Evolutionary conservation across 208 protist species (phyloP).

Genomic region (Leptomonas pyrrhocoris): DNA sequence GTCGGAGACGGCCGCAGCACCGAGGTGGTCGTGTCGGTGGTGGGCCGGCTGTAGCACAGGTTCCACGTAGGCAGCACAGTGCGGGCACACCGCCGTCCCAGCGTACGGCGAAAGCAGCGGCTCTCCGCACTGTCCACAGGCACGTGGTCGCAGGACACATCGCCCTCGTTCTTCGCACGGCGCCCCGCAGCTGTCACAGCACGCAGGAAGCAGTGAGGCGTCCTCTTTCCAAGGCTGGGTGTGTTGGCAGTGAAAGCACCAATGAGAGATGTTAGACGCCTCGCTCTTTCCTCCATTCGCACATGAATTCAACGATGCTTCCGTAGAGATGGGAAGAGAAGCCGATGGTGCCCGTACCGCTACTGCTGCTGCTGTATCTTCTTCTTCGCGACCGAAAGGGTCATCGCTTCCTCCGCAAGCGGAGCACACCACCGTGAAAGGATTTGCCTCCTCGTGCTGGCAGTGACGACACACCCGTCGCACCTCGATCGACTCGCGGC

Average conservation of each 20-base stretch:
- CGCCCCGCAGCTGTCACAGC: constrained; percentile 16
- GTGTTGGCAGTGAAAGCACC: constrained; percentile 29
- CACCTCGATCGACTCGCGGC: constrained; percentile 13
- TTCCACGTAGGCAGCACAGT: constrained; percentile 32
- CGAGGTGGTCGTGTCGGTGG: not conserved
- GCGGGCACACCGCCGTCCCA: constrained; percentile 34
- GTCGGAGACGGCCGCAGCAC: not conserved
- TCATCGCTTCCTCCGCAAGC: constrained; percentile 19
- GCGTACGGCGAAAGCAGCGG: constrained; percentile 15
- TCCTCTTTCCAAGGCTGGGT: constrained; percentile 1
- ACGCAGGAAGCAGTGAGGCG: constrained; percentile 6
- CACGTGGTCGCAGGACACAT: constrained; percentile 12
- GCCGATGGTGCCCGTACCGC: no score
- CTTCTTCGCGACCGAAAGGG: constrained; percentile 11
- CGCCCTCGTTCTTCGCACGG: constrained; percentile 18
- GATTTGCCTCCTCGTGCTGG: constrained; percentile 35
- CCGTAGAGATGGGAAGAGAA: not conserved
- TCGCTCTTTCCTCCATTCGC: not conserved
- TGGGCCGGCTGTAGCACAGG: constrained; percentile 2
- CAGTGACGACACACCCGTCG: constrained; percentile 44
- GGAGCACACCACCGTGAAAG: constrained; percentile 43
- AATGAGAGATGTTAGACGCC: not conserved
- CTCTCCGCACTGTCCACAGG: constrained; percentile 28
- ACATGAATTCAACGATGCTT: not conserved
- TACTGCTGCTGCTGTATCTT: not conserved